Evolutionary conservation across 108 stramenopile species (phyloP).

Genomic region (Heterococcus sp.): DNA sequence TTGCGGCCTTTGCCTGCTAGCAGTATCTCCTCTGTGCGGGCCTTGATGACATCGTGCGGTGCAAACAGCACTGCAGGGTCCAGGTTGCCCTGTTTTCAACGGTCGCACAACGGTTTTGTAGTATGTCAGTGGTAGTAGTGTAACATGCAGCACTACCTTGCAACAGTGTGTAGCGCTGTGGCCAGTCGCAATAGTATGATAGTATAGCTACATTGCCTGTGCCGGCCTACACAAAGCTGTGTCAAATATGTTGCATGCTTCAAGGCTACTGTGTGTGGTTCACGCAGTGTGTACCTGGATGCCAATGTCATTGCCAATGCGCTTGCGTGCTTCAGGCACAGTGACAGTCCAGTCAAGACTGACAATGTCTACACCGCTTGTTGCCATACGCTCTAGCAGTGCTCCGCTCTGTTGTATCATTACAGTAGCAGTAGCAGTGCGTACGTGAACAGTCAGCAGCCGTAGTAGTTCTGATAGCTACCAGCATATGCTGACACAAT

Average conservation of each 20-base stretch:
- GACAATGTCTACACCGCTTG: conserved; percentile 89
- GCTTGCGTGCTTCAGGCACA: conserved; percentile 83
- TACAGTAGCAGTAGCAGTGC: background rate
- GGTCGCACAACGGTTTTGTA: background rate
- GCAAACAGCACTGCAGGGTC: conserved; percentile 64
- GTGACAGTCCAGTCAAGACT: conserved; percentile 96
- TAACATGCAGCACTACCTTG: background rate
- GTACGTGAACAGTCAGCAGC: background rate
- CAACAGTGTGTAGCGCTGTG: background rate
- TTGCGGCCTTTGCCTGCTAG: conserved; percentile 73
- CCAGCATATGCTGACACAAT: background rate
- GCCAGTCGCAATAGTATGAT: too few species aligned
- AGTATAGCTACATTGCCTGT: too few species aligned
- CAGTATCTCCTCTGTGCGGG: conserved; percentile 87
- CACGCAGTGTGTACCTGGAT: conserved; percentile 9
- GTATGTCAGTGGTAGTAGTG: background rate
- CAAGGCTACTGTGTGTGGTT: background rate
- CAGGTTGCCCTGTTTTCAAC: conserved; percentile 77
- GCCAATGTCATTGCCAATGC: conserved; percentile 59
- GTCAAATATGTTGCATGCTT: conserved; percentile 84
- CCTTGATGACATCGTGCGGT: conserved; percentile 22
- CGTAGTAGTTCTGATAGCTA: background rate
- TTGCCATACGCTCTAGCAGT: conserved; percentile 71
- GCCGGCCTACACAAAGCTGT: conserved; percentile 73
- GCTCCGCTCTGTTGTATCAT: background rate